Percentiles rank a stretch among this genome's conserved stretches.
Conservation (phyloP, 129 eudicot species). For the Scalesia atractyloides region DNA sequence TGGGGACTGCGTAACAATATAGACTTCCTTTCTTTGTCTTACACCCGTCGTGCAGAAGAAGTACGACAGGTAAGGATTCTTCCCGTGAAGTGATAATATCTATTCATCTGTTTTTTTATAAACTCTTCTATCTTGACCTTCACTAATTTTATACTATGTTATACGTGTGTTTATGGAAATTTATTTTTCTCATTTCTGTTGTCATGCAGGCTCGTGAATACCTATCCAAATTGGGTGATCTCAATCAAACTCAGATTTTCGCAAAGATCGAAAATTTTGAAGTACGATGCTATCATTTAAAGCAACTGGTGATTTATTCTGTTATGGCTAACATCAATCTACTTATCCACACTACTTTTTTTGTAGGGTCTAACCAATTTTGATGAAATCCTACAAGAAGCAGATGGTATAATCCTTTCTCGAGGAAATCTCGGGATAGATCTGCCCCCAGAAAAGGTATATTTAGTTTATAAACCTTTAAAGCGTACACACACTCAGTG, state of each 20-base stretch:
- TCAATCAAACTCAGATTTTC: slow-evolving; percentile 69
- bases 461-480: not conserved
- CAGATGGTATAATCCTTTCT: slow-evolving; percentile 84
- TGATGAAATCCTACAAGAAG: slow-evolving; percentile 87
- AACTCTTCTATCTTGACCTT: not conserved
- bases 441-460: slow-evolving; percentile 85
- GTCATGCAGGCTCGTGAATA: slow-evolving; percentile 68
- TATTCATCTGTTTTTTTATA: not conserved
- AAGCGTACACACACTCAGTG: not conserved
- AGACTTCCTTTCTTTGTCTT: slow-evolving; percentile 84
- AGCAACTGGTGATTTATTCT: slow-evolving; percentile 13
- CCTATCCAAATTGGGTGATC: slow-evolving; percentile 68
- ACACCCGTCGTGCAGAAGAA: slow-evolving; percentile 76
- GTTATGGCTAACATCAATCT: slow-evolving; percentile 9
- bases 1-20: slow-evolving; percentile 79
- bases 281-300: slow-evolving; percentile 37
- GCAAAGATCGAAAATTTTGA: slow-evolving; percentile 82
- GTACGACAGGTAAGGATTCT: slow-evolving; percentile 58
- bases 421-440: slow-evolving; percentile 87
- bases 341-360: slow-evolving; percentile 1
- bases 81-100: slow-evolving; percentile 6
- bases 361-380: slow-evolving; percentile 69
- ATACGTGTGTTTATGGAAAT: not conserved
- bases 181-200: not conserved
- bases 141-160: not conserved